Evolutionary conservation across 2,329 filamentous ascomycete species (phyloP), one percentile per base, ranked within the genome.

Genomic region (Fusarium verticillioides): DNA sequence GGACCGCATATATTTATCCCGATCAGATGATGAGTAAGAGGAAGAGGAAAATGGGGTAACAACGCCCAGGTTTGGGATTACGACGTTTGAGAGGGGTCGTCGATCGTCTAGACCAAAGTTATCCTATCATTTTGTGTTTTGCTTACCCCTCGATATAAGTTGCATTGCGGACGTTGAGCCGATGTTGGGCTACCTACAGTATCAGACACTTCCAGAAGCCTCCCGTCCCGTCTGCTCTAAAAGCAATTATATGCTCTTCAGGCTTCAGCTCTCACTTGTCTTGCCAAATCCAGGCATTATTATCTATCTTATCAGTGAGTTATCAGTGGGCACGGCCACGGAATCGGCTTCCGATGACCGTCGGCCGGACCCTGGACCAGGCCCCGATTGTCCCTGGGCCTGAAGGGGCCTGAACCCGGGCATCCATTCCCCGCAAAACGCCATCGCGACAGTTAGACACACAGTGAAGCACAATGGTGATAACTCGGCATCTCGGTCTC

Each of bases 401-500:
- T 47, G 39, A n/a, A 37, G 10, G n/a, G 15, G 42, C 42, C 42
- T 43, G n/a, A 44, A 26, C 42, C 34, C 34, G 23, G 23, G 23
- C 23, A 34, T 4, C 63, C 50, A 46, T 63, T 70, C 72, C 71
- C 72, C 72, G 68, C 72, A 72, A 66, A 72, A 58, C 60, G 28
- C 42, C 64, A 63, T 67, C 63, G 26, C 43, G 36, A 65, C 36
- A 37, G 40, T 36, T 40, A 36, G 26, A 52, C 47, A 59, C 49
- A 46, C 60, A 39, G 52, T 59, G 53, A 42, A 44, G 39, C 28
- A 36, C 42, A 28, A 54, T 66, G 75, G 76, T 70, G 76, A 78
- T 78, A 78, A 68, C 73, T 78, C 76, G 76, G 76, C 58, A 73
- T 78, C 67, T 78, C 76, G 76, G 76, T 52, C 39, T 54, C 32